These are phyloP conservation scores for Paramecium bursaria DNA, from an alignment of 73 alveolate species.

Conservation along the genomic window DNA sequence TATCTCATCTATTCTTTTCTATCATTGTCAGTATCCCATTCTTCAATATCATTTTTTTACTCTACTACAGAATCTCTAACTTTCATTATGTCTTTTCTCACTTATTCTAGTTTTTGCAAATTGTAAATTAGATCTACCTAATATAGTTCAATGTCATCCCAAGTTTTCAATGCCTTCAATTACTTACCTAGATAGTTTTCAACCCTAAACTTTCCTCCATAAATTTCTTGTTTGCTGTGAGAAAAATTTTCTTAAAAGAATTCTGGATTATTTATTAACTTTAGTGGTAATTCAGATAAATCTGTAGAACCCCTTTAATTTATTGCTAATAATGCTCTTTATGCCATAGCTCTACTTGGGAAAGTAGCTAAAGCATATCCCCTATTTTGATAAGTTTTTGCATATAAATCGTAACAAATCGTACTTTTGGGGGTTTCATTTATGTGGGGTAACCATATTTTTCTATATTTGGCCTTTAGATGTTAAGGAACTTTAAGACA, in stretches of 20 bases:
- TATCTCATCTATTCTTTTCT: conserved; percentile 2
- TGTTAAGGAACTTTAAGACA: conserved; percentile 34
- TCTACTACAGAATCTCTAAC: conserved; percentile 17
- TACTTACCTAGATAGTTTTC: background rate
- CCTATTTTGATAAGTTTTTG: conserved; percentile 38
- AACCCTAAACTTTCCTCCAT: conserved; percentile 44
- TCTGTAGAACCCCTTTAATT: conserved; percentile 36
- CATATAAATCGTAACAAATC: background rate
- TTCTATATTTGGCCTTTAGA: background rate
- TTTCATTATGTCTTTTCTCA: conserved; percentile 3
- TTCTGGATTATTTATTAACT: conserved; percentile 7
- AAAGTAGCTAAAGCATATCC: conserved; percentile 43
- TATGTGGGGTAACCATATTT: conserved; percentile 28
- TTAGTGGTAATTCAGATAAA: background rate
- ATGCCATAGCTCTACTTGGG: conserved; percentile 55
- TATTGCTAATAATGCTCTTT: conserved; percentile 52
- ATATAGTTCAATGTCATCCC: conserved; percentile 46
- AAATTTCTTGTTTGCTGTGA: conserved; percentile 25
- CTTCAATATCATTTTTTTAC: background rate
- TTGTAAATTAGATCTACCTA: conserved; percentile 32
- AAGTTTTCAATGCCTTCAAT: conserved; percentile 36
- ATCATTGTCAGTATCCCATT: conserved; percentile 8
- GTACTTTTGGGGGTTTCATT: conserved; percentile 13
- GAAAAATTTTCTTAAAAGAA: background rate
- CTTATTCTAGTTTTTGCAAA: conserved; percentile 31